Evolutionary conservation across 176 grass and related monocot genomes (phyloP).

Genomic region (Carex kokanica): DNA sequence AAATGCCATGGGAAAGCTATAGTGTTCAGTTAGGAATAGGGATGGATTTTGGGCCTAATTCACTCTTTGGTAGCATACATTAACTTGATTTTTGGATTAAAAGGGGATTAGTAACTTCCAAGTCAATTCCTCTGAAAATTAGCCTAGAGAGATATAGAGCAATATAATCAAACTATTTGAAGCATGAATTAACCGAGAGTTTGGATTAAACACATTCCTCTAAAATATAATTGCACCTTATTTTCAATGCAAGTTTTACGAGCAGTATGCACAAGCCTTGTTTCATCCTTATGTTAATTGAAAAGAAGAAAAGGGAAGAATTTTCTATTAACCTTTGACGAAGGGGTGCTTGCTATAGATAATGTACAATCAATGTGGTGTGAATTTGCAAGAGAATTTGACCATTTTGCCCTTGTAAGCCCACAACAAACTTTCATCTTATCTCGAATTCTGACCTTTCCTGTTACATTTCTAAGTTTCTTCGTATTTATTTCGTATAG

Average conservation of each 20-base stretch:
- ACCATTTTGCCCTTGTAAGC: constrained; percentile 18
- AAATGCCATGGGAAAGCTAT: background rate
- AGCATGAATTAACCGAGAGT: background rate
- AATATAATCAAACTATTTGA: background rate
- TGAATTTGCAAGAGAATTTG: constrained; percentile 19
- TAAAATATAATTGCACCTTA: background rate
- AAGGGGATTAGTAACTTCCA: background rate
- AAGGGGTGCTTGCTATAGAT: background rate
- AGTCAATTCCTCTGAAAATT: background rate
- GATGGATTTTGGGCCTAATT: background rate
- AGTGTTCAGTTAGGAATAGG: background rate
- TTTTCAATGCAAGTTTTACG: background rate
- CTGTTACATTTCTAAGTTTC: constrained; percentile 5
- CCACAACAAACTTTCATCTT: constrained; percentile 19
- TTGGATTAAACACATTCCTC: background rate
- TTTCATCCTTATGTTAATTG: background rate
- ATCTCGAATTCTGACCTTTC: constrained; percentile 2
- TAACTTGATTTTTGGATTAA: background rate
- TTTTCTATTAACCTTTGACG: background rate
- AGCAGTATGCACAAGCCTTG: background rate
- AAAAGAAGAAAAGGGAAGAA: constrained; percentile 6
- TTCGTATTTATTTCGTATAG: constrained; percentile 6
- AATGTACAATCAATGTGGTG: background rate
- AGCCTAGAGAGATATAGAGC: background rate
- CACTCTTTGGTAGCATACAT: background rate